Percentiles rank a stretch among this genome's conserved stretches.
Conservation (phyloP, 768 basidiomycete species). For the Lactarius akahatsu region DNA sequence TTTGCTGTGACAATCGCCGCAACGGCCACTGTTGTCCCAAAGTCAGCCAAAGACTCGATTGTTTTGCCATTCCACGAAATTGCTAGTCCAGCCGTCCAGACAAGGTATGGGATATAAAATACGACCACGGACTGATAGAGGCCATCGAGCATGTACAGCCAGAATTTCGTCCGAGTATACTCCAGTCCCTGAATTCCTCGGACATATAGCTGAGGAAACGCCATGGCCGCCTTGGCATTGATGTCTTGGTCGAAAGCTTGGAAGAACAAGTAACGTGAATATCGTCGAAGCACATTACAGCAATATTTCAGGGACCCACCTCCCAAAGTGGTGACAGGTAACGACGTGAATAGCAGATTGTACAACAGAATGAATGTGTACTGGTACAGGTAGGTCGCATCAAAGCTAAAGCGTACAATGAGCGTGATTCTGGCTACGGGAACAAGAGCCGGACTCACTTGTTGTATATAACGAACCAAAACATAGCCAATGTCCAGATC, state of each 20-base stretch:
- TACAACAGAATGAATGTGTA: constrained; percentile 92
- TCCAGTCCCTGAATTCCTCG: constrained; percentile 92
- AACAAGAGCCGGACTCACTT: constrained; percentile 46
- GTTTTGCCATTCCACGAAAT: constrained; percentile 76
- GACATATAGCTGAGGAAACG: constrained; percentile 94
- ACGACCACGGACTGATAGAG: constrained; percentile 88
- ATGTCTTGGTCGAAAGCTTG: constrained; percentile 94
- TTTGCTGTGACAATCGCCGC: constrained; percentile 89
- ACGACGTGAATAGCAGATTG: constrained; percentile 90
- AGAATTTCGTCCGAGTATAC: constrained; percentile 90
- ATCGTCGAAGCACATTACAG: constrained; percentile 7
- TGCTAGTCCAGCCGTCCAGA: constrained; percentile 63
- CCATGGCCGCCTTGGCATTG: constrained; percentile 83
- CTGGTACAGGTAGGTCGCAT: constrained; percentile 92
- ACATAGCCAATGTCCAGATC: constrained; percentile 90
- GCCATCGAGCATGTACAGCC: constrained; percentile 93
- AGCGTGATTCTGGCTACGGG: constrained; percentile 19
- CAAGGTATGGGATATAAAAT: constrained; percentile 81
- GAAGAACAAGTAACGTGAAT: constrained; percentile 16
- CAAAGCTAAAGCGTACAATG: constrained; percentile 57
- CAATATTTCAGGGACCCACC: constrained; percentile 46
- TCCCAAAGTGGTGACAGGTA: constrained; percentile 89
- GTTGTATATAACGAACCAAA: constrained; percentile 93
- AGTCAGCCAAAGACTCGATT: constrained; percentile 79
- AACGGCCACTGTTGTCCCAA: constrained; percentile 89